A percentile compares a stretch with the other conserved stretches of the same genome.
Evolutionary conservation across 1,139 yeast genomes (phyloP).

Genomic region (Meyerozyma smithsonii): DNA sequence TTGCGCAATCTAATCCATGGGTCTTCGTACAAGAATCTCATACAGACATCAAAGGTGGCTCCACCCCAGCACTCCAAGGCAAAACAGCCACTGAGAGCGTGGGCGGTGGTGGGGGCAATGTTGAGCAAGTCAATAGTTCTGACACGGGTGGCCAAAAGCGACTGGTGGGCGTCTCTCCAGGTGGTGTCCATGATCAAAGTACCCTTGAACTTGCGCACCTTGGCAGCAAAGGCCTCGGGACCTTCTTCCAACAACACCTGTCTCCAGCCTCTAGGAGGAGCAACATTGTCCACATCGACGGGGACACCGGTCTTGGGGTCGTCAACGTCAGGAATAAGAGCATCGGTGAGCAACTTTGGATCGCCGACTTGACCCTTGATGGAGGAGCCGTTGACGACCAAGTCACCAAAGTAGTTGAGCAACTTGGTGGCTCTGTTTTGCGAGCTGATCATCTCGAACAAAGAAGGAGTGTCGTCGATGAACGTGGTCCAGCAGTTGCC

Average conservation of each 20-base stretch:
- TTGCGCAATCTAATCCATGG: constrained; percentile 96
- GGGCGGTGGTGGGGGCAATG: constrained; percentile 91
- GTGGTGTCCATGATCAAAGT: constrained; percentile 95
- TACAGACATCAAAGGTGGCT: constrained; percentile 97
- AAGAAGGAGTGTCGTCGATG: constrained; percentile 94
- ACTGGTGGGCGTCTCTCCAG: constrained; percentile 99
- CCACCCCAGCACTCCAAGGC: constrained; percentile 99
- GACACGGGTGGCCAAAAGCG: constrained; percentile 94
- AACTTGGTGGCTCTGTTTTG: constrained; percentile 96
- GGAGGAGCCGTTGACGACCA: constrained; percentile 92
- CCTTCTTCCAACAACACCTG: constrained; percentile 79
- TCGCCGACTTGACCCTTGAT: constrained; percentile 92
- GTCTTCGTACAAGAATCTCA: constrained; percentile 97
- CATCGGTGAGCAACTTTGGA: constrained; percentile 76
- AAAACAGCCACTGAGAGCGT: constrained; percentile 85
- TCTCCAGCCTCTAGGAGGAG: constrained; percentile 85
- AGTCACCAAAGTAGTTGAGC: constrained; percentile 82
- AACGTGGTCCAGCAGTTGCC: constrained; percentile 98
- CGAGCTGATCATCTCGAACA: constrained; percentile 91
- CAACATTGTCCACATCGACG: constrained; percentile 53
- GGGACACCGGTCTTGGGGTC: constrained; percentile 51
- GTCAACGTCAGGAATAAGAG: constrained; percentile 67
- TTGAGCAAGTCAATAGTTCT: constrained; percentile 88
- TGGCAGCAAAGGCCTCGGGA: constrained; percentile 82
- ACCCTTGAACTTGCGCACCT: constrained; percentile 81